Conservation (phyloP, 2,329 filamentous ascomycete genomes). For the Colletotrichum sp. region DNA sequence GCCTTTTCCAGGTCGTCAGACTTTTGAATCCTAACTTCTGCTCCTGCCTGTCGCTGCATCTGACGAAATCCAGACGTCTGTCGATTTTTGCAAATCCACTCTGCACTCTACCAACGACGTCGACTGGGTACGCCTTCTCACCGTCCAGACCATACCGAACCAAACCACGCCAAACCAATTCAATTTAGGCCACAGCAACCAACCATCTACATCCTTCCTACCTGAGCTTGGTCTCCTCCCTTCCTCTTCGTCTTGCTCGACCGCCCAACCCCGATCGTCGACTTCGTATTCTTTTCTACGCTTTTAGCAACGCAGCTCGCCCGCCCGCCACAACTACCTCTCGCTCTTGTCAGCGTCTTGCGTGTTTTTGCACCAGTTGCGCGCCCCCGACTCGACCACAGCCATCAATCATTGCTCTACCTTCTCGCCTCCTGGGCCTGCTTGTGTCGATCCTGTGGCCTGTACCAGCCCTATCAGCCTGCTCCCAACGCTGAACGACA, state of each 20-base stretch:
- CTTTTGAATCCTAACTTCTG: neutral
- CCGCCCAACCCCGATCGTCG: neutral
- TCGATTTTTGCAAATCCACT: neutral
- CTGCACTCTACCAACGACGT: neutral
- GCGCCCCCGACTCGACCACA: neutral
- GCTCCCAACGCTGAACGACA: neutral
- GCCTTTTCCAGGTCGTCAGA: neutral
- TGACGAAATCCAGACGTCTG: neutral
- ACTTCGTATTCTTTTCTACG: neutral
- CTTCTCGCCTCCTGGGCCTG: neutral
- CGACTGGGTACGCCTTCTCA: neutral
- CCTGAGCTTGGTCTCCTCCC: neutral
- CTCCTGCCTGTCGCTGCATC: neutral
- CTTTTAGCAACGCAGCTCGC: neutral
- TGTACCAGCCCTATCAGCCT: neutral
- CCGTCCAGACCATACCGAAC: neutral
- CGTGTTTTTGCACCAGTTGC: conserved; percentile 5
- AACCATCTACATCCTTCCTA: neutral
- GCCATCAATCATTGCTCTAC: neutral
- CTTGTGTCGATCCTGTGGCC: neutral
- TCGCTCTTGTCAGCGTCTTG: neutral
- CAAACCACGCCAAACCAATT: neutral
- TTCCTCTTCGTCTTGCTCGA: neutral
- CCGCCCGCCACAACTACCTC: neutral
- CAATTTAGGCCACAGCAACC: neutral